Evolutionary conservation across 2,329 filamentous ascomycete species (phyloP), one percentile per base, ranked within the genome.

Genomic region (Blastomyces parvus): DNA sequence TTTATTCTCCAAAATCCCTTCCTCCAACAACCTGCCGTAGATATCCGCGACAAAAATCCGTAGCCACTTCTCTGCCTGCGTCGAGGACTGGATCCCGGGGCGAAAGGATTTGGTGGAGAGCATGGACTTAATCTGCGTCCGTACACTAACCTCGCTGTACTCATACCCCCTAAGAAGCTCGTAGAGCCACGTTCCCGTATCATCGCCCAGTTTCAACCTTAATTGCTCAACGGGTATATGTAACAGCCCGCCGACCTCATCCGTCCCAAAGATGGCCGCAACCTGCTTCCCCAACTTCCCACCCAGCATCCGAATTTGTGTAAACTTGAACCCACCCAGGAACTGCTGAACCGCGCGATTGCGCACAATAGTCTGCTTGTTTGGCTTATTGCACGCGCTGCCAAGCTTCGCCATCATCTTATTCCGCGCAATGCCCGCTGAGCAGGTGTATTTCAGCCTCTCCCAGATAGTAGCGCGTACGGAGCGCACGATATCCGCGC

Each of bases 81-180:
- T 90, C 22, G 84, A 78, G 1, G 82, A 88, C 68, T 86, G 89
- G 72, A 97, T 93, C 63, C 83, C 86, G 0, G 94, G 94, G 33
- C 90, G 83, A 71, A 99, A 99, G 0, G 91, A 95, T 73, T 99
- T 99, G 25, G 94, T 92, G 1, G 91, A 97, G 17, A 97, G 81
- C 92, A 99, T 97, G 19, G 89, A 94, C 74, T 97, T 97, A 79
- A 97, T 96, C 71, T 94, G 90, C 1, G 91, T 96, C 60, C 93
- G 83, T 36, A 91, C 84, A 71, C 91, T 97, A 67, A 99, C 91
- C 74, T 97, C 92, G 69, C 88, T 94, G 59, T 81, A 80, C 74
- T 99, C 94, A 65, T 92, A 85, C 1, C 94, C 94, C 13, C 94
- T 86, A 61, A 97, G 88, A 13, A 88, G 88, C 62, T 88, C 86